Conservation (phyloP, 2,329 filamentous ascomycete genomes). For the Sporothrix phasma region DNA sequence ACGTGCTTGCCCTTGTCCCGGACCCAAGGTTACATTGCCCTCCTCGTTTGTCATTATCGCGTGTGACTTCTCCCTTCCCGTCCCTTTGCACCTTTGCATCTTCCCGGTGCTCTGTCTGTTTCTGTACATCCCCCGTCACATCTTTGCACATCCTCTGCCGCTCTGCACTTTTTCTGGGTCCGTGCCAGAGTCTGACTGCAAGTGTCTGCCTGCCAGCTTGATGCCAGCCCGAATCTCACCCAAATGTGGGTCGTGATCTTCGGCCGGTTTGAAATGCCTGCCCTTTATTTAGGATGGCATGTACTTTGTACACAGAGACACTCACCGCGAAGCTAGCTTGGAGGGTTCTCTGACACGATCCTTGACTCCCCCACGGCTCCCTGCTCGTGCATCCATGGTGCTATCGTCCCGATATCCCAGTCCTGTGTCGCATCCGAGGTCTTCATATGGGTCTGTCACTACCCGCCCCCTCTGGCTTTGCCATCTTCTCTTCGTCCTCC, state of each 20-base stretch:
- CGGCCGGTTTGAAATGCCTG: neutral
- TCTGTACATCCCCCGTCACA: neutral
- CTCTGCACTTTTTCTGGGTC: neutral
- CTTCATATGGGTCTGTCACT: neutral
- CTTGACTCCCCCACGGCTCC: neutral
- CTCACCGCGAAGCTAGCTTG: neutral
- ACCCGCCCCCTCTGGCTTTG: neutral
- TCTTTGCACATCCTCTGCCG: neutral
- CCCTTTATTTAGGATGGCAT: neutral
- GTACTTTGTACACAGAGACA: too few species aligned
- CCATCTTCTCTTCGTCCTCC: neutral
- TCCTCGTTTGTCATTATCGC: neutral
- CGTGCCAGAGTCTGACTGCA: constrained; percentile 6
- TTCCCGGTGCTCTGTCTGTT: neutral
- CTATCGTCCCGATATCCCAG: neutral
- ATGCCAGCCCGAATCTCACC: neutral
- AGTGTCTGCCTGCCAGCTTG: neutral
- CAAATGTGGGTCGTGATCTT: neutral
- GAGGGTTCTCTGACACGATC: constrained; percentile 2
- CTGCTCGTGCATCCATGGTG: neutral
- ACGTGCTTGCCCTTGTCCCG: constrained; percentile 4
- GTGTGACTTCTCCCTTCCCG: neutral
- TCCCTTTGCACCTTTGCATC: neutral
- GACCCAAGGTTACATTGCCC: neutral
- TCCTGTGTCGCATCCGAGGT: neutral